Base-by-base conservation (phyloP, 2,329 filamentous ascomycete species). In the Colletotrichum endophyticum region DNA sequence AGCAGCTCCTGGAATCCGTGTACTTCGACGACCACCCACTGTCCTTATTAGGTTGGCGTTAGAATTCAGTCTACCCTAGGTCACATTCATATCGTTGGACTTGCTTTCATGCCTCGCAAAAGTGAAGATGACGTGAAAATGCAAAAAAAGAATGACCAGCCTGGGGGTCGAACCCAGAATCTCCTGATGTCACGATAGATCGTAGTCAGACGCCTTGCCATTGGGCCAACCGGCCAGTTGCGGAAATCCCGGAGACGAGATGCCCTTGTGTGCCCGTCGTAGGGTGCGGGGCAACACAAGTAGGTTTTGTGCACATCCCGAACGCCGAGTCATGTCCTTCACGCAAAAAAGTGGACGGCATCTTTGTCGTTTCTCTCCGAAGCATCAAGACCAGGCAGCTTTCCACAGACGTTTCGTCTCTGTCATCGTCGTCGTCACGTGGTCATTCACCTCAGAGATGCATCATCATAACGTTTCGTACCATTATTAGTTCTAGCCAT, bases 171-270 rank as follows among this genome's bases (percentile, higher is more conserved):
- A 76, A 76, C 73, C 73, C 73, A 76, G 73, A 76, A 76, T 76
- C 73, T 76, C 73, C 73, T 76, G 73, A 76, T 75, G 1, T 8
- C 66, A 70, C 22, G 9, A 25, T 9, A 1, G 19, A 9, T 86
- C 84, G 84, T 85, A 85, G 84, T 86, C 84, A 86, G 83, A 86
- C 84, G 84, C 84, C 84, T 85, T 86, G 84, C 81, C 84, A 86
- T 84, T 84, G 82, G 82, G 82, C 83, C 83, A 85, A 76, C 73
- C 73, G 73, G 73, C 73, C 73, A 13, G 6, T 49, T 57, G 3
- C 6, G 5, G 22, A 0, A 36, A 8, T n/a, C 5, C 2, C 2
- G 0, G 6, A 13, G 7, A 32, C 1, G 9, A 27, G 2, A 32
- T 59, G n/a, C 9, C 4, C 16, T 13, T 5, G 0, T 34, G 30